Evolutionary conservation across 129 eudicot genomes (phyloP), one percentile per base, ranked within the genome.

Genomic region (Scalesia atractyloides): DNA sequence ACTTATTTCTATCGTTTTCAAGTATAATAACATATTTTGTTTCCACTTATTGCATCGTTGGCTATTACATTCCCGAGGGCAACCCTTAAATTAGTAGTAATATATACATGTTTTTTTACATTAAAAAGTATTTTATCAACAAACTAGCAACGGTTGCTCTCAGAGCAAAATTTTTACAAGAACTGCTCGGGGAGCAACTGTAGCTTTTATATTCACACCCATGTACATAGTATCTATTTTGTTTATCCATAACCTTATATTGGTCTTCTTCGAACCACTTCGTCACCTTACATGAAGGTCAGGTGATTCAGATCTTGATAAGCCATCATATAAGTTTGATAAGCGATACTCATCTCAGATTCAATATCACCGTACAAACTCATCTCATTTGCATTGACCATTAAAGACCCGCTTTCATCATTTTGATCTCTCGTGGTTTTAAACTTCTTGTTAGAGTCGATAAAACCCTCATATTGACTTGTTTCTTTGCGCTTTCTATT

Each of bases 241-340:
- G 37, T 73, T 46, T 60, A 66, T 16, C 10, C 7, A 9, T 37
- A 57, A 26, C 65, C 56, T 68, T 58, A 17, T 72, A 39, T 9
- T 2, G 17, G 33, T 49, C 63, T 16, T 66, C 72, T 82, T 52
- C 14, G 15, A 43, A 20, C 22, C 61, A 8, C 11, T 39, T 20
- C 74, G 18, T 70, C 81, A 64, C 41, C 70, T 77, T 72, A 73
- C 50, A 65, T 71, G 57, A 67, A 72, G 22, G 72, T 49, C 48
- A 82, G n/a, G 50, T 67, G 79, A 67, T 59, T 68, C 66, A 71
- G 75, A 69, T 76, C 79, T 72, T 66, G 68, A 47, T 67, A 72
- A 34, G 54, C 66, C 70, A 56, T 49, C 53, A 73, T 74, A 74
- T 59, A 78, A 58, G 7, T 58, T 17, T 22, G 39, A 20, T 47